Conservation (phyloP, 2,329 filamentous ascomycete species). For the Fusarium neocosmosporiellum region DNA sequence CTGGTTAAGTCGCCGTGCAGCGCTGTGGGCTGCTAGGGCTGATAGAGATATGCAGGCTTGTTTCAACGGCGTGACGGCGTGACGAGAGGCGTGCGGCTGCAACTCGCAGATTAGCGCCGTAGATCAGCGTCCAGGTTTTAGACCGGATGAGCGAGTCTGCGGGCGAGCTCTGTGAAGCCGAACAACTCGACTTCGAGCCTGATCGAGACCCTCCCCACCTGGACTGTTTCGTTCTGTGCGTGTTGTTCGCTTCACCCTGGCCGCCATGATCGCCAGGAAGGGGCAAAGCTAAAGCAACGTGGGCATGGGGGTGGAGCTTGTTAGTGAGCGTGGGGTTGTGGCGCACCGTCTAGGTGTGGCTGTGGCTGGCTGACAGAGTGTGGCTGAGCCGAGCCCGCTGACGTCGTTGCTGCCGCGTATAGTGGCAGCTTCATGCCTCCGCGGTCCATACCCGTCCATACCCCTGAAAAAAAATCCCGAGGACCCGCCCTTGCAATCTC, state of each 20-base stretch:
- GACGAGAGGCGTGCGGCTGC: conserved; percentile 28
- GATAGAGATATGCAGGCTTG: conserved; percentile 28
- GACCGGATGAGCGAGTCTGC: not conserved
- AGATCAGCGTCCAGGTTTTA: conserved; percentile 15
- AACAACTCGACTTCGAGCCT: not conserved
- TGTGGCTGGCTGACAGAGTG: not conserved
- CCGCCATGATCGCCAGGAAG: conserved; percentile 19
- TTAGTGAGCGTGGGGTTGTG: conserved; percentile 6
- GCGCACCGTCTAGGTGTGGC: not conserved
- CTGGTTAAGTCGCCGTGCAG: not conserved
- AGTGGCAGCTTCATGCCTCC: not conserved
- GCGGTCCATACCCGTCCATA: conserved; percentile 6
- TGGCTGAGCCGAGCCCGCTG: not conserved
- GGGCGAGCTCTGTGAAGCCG: not conserved
- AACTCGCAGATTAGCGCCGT: conserved; percentile 24
- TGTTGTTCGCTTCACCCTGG: not conserved
- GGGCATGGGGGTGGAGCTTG: conserved; percentile 19
- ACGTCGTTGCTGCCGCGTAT: conserved; percentile 13
- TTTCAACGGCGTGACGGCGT: conserved; percentile 37
- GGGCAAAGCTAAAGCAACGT: conserved; percentile 26
- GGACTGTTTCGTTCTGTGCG: not conserved
- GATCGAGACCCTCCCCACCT: not conserved
- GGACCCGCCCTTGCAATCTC: conserved; percentile 35
- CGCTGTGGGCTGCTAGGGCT: conserved; percentile 10
- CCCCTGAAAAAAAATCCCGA: conserved; percentile 37